Evolutionary conservation across 768 basidiomycete genomes (phyloP), one percentile per base, ranked within the genome.

Genomic region (Calocybe gangraenosa): DNA sequence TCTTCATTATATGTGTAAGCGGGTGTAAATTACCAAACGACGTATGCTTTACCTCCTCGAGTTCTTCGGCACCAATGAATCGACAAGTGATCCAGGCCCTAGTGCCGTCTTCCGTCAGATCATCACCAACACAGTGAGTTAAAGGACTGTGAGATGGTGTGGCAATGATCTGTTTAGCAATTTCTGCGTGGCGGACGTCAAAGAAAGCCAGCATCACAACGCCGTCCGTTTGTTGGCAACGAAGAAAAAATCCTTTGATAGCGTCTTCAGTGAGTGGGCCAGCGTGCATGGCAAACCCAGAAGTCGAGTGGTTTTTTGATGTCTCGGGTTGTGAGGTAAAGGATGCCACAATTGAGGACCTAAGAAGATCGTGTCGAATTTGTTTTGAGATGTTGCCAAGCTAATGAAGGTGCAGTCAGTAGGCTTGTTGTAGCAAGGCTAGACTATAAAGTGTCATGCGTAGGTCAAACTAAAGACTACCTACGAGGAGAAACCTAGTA

Each of bases 171-270:
- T 53, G 56, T 39, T 72, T 70, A 21, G 78, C 77, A 5, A 66
- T 68, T 32, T 66, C 66, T 2, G 81, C 75, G 39, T 81, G 65
- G 40, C 82, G 73, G 35, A 74, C 58, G 51, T 87, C 82, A 60
- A 73, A 77, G 51, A 85, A 84, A 6, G 80, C 75, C 15, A 82
- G 49, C 48, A 84, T 67, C 36, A 84, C 64, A 34, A 76, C 63
- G 6, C 81, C 81, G 30, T 76, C 66, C 8, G 68, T 67, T 39
- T 68, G 65, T 40, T 75, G 75, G 49, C 71, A 73, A 25, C 73
- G 72, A 28, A 73, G 70, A 51, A 76, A 77, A 40, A 84, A 71
- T 7, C 79, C 79, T 56, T 81, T 79, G 46, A 85, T 71, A 14
- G 60, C 57, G 21, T 58, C 50, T 8, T 57, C 50, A n/a, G 36